Evolutionary conservation across 371 early-diverging fungal species (phyloP), one percentile per base, ranked within the genome.

Genomic region (Amoeboaphelidium occidentale): DNA sequence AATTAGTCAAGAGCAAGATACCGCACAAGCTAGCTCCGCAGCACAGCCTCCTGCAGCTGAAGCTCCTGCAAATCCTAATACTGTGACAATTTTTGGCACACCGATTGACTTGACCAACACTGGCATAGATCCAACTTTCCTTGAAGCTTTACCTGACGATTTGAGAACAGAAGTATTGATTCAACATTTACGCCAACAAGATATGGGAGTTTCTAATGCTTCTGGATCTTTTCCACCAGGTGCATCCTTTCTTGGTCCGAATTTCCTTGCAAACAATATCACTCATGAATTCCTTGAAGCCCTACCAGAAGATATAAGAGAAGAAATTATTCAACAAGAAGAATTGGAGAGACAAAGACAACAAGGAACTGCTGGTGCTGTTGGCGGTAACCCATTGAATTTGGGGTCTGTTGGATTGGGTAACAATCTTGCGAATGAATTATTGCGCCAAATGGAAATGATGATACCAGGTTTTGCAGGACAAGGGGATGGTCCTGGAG

Each of bases 91-190:
- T 27, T 63, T 73, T 51, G 87, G 87, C n/a, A 57, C 74, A 42
- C 52, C 63, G 49, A 70, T 90, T 0, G 93, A 96, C 56, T 84
- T 96, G 24, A 81, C 90, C 1, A 83, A 84, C 22, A 78, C 84
- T 28, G 94, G 90, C 22, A 92, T 94, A 44, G 97, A 96, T 56
- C 70, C 76, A 0, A 82, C 81, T 50, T 96, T 96, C 60, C 63
- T 96, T 52, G 79, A 84, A 57, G 97, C 97, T 1, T 63, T 96
- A 42, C 97, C 97, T 0, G 91, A 91, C 27, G 93, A 93, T 45
- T 57, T 96, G 59, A 78, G 90, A 27, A 73, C 72, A 54, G 96
- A 96, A 59, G 92, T 93, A 3, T 63, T 92, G 22, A 76, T 73
- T 53, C 81, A 86, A 55, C 73, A 84, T 48, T 58, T 78, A 21